Conservation (phyloP, 768 basidiomycete species). For the Suillus cothurnatus region DNA sequence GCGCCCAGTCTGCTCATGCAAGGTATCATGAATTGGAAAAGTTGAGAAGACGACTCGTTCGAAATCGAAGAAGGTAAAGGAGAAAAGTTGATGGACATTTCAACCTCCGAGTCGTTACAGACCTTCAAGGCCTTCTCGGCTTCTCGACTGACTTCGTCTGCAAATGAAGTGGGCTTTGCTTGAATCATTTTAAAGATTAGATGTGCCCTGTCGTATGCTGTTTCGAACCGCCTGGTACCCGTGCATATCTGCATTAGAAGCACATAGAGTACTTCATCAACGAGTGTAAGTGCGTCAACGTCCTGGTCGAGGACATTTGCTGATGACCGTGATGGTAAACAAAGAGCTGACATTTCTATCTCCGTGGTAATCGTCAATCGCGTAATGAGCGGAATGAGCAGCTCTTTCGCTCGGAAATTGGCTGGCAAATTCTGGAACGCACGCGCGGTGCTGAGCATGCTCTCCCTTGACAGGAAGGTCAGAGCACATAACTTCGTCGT, state of each 20-base stretch:
- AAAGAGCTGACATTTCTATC: background rate
- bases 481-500: background rate
- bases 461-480: constrained; percentile 11
- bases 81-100: background rate
- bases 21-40: constrained; percentile 30
- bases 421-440: background rate
- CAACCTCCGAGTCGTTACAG: background rate
- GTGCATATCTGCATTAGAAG: constrained; percentile 13
- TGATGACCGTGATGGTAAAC: background rate
- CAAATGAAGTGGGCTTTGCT: background rate
- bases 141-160: background rate
- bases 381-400: constrained; percentile 3
- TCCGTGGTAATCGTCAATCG: background rate
- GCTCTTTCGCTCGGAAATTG: background rate
- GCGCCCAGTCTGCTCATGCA: constrained; percentile 17
- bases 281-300: background rate
- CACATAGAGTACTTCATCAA: constrained; percentile 13
- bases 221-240: background rate
- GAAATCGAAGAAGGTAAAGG: background rate
- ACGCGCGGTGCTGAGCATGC: constrained; percentile 13
- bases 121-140: background rate
- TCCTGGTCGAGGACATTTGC: background rate
- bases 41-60: background rate
- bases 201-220: background rate
- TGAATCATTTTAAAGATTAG: background rate